Evolutionary conservation across 2,329 filamentous ascomycete species (phyloP).

Genomic region (Ceratocystis lukuohia): DNA sequence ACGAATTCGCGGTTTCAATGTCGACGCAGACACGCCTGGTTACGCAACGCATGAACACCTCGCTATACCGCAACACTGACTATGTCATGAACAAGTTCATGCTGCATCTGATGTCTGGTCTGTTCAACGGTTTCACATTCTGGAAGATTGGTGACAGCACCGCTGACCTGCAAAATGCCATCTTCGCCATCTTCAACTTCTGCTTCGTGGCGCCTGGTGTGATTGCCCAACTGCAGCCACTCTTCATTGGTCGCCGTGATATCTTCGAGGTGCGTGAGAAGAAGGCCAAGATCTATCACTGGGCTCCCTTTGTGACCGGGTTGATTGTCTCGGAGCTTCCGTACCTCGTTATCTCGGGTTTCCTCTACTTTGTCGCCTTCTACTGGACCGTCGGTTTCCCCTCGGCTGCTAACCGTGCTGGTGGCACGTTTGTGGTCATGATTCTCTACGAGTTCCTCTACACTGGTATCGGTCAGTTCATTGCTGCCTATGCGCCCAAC

Average conservation of each 20-base stretch:
- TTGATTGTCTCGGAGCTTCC: conserved; percentile 57
- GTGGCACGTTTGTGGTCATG: conserved; percentile 41
- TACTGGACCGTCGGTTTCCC: conserved; percentile 39
- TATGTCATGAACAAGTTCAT: conserved; percentile 52
- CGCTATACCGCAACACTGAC: conserved; percentile 52
- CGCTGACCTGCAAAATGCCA: conserved; percentile 38
- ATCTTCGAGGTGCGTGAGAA: conserved; percentile 47
- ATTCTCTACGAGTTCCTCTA: conserved; percentile 48
- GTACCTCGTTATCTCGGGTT: conserved; percentile 51
- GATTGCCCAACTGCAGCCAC: conserved; percentile 44
- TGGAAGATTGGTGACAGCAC: conserved; percentile 43
- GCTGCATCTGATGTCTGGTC: conserved; percentile 39
- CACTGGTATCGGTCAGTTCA: conserved; percentile 47
- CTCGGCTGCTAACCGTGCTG: conserved; percentile 32
- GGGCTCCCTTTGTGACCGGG: conserved; percentile 52
- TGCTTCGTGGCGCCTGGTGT: conserved; percentile 48
- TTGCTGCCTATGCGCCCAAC: conserved; percentile 50
- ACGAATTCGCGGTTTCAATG: conserved; percentile 61
- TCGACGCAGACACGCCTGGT: conserved; percentile 50
- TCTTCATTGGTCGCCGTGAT: conserved; percentile 43
- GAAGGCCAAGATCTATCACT: conserved; percentile 48
- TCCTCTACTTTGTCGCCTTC: conserved; percentile 51
- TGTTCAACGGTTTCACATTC: conserved; percentile 50
- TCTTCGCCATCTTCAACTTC: conserved; percentile 51
- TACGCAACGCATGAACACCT: conserved; percentile 45